Percentiles rank a stretch among this genome's conserved stretches.
These are phyloP conservation scores for Huiozyma sinensis DNA, from an alignment of 805 yeast species.

Conservation along the genomic window DNA sequence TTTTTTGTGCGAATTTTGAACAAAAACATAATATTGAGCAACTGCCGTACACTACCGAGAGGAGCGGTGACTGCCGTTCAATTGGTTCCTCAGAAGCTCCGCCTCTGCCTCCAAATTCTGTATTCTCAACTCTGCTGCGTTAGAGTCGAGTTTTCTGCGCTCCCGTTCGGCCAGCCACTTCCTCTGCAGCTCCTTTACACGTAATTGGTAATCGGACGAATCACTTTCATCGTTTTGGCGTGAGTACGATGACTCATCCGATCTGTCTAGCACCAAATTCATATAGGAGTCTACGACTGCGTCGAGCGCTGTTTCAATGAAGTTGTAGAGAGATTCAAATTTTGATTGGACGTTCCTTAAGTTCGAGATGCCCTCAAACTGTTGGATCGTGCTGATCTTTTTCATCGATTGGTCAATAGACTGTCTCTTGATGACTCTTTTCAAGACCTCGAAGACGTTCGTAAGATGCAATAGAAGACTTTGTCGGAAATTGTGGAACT, in stretches of 20 bases:
- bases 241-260: neutral
- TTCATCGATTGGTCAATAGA: constrained; percentile 50
- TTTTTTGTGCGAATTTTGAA: no score
- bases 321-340: constrained; percentile 38
- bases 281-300: constrained; percentile 50
- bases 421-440: constrained; percentile 44
- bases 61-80: neutral
- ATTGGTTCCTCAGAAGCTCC: constrained; percentile 25
- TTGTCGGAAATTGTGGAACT: constrained; percentile 29
- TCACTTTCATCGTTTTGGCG: neutral
- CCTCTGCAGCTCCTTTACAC: constrained; percentile 51
- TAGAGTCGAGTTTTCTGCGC: constrained; percentile 49
- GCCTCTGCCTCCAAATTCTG: constrained; percentile 48
- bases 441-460: constrained; percentile 39
- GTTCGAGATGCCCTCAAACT: constrained; percentile 12
- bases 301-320: constrained; percentile 50
- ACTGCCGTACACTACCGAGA: no score
- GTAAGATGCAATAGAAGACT: constrained; percentile 38
- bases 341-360: constrained; percentile 23
- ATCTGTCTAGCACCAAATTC: constrained; percentile 3
- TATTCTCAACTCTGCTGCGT: constrained; percentile 43
- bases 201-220: constrained; percentile 19
- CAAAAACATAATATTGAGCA: no score
- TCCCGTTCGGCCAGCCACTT: constrained; percentile 67
- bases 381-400: constrained; percentile 35